A percentile compares a stretch with the other conserved stretches of the same genome.
Evolutionary conservation across 805 yeast genomes (phyloP).

Genomic region (Candida arabinofermentans): DNA sequence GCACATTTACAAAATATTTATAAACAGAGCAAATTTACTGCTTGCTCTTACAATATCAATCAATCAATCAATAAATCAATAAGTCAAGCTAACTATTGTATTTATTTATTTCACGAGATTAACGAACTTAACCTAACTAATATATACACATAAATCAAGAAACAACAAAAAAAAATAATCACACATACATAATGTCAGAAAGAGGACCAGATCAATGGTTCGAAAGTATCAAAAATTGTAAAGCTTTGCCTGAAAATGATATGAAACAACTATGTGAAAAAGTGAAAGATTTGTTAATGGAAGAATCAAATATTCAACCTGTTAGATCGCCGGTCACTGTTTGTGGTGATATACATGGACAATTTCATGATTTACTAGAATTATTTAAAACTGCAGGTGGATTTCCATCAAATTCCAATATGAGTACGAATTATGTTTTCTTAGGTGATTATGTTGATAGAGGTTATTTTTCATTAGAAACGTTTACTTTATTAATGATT

Average conservation of each 20-base stretch:
- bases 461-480: constrained; percentile 93
- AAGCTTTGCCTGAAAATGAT: constrained; percentile 82
- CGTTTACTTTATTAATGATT: constrained; percentile 91
- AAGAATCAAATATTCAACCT: constrained; percentile 92
- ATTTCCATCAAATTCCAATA: constrained; percentile 62
- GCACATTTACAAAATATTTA: too few species aligned
- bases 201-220: constrained; percentile 96
- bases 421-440: constrained; percentile 62
- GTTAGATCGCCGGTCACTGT: constrained; percentile 92
- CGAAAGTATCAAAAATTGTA: constrained; percentile 88
- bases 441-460: constrained; percentile 96
- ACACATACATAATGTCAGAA: constrained; percentile 43
- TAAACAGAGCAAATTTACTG: too few species aligned
- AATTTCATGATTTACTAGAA: constrained; percentile 90
- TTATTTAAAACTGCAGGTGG: constrained; percentile 91
- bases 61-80: too few species aligned
- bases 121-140: too few species aligned
- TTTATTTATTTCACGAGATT: too few species aligned
- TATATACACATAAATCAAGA: neutral
- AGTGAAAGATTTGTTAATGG: constrained; percentile 93
- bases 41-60: too few species aligned
- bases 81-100: too few species aligned
- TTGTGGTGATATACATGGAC: constrained; percentile 98
- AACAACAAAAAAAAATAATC: constrained; percentile 1
- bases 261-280: constrained; percentile 96